Evolutionary conservation across 1,284 basidiomycete species (phyloP), one percentile per base, ranked within the genome.

Genomic region (Neotropicomus parvogracilis): DNA sequence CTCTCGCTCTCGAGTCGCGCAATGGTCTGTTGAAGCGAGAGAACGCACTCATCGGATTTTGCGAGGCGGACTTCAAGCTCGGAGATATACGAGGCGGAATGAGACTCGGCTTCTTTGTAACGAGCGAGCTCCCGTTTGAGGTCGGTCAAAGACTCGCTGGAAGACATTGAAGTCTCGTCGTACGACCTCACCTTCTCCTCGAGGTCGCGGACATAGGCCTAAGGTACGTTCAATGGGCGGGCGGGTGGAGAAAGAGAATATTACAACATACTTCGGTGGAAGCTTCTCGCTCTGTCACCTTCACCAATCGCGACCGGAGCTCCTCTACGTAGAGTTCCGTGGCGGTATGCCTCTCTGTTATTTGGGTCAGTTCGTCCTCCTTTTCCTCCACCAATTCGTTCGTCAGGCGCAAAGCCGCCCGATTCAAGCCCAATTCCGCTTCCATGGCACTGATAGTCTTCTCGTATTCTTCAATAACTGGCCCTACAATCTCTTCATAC

Each of bases 381-480:
- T 91, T 91, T 69, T 97, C 94, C 57, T 91, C 88, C 50, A 92
- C 83, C 64, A 95, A 75, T 58, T 94, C 91, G 65, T 95, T 95
- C 43, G 91, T 91, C 64, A 93, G 87, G 40, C 88, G 75, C 58
- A 97, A 72, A 14, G 94, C 93, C 1, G 91, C 92, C 52, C 90
- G 82, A 57, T 92, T 92, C 44, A 97, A 77, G 59, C 83, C 91
- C 47, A 97, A 79, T 67, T 98, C 90, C 1, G 94, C 91, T 67
- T 99, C 97, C 75, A 99, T 88, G 2, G 92, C 87, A 39, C 86
- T 84, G 56, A 99, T 95, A 1, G 94, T 93, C 76, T 95, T 95
- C 73, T 99, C 95, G 69, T 99, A 99, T 73, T 98, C 95, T 67
- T 95, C 88, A 49, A 99, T 97, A 59, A 99, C 93, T 7, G 95